Evolutionary conservation across 148 eudicot genomes (phyloP), one percentile per base, ranked within the genome.

Genomic region (Rhododendron ovatum): DNA sequence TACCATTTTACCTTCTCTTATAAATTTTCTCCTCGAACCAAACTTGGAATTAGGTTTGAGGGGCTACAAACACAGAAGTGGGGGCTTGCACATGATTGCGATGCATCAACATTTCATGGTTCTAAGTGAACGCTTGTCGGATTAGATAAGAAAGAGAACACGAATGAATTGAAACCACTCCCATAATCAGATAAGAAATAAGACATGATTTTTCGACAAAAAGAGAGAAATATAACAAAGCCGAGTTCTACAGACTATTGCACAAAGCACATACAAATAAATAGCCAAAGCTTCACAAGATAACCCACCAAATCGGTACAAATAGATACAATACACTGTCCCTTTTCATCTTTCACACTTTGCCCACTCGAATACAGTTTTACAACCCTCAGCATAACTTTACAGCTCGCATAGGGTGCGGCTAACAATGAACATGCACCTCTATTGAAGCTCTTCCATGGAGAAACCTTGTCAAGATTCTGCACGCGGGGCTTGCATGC

Each of bases 401-500:
- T 82, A 84, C 61, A 87, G 85, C 88, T 88, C 83, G 89, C 83
- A 78, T 85, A 84, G 88, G 91, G 91, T 85, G 88, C 83, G 86
- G 83, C 73, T 6, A 28, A 65, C 26, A 79, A 85, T 65, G 63
- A 80, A 86, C 87, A 86, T 86, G 90, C 80, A 86, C 80, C 84
- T 78, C 88, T 75, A 85, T 83, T 82, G 73, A 82, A 69, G 90
- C 87, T 78, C 84, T 83, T 73, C 76, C 6, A 53, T 4, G 82
- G 67, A 39, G 50, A 83, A 74, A 30, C 59, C 86, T 81, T 82
- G 83, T 95, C 93, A 94, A 90, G 94, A 91, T 83, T 94, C 94
- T 77, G 91, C 94, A 75, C 89, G 88, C 33, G 95, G 96, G 78
- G 90, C 88, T 86, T 91, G 91, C 86, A 92, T 86, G 86, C 98